Evolutionary conservation across 2,329 filamentous ascomycete genomes (phyloP).

Genomic region (Sclerotinia nivalis): DNA sequence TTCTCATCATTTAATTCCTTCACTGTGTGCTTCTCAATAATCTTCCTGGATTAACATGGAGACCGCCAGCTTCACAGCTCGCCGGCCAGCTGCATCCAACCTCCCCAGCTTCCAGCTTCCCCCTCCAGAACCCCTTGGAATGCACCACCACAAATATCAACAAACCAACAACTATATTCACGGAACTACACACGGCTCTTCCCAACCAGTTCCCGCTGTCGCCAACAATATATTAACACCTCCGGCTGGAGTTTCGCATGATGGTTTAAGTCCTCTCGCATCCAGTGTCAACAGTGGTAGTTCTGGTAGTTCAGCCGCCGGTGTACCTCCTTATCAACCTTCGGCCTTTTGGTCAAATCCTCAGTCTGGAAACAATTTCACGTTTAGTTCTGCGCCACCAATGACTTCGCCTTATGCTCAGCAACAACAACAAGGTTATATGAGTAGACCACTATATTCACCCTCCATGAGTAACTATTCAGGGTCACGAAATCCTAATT

Average conservation of each 20-base stretch:
- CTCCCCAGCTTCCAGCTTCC: constrained; percentile 70
- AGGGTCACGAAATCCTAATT: constrained; percentile 53
- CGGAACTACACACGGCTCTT: constrained; percentile 49
- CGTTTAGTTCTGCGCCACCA: constrained; percentile 53
- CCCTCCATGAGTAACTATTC: constrained; percentile 54
- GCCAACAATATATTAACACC: constrained; percentile 47
- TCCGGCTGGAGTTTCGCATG: constrained; percentile 52
- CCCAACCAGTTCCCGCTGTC: constrained; percentile 43
- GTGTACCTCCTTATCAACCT: constrained; percentile 57
- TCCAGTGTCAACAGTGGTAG: constrained; percentile 62
- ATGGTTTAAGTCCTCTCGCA: constrained; percentile 62
- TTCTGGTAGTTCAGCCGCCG: constrained; percentile 58
- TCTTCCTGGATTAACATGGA: constrained; percentile 48
- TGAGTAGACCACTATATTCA: constrained; percentile 56
- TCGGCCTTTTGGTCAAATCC: constrained; percentile 62
- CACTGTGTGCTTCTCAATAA: constrained; percentile 37
- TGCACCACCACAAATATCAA: constrained; percentile 46
- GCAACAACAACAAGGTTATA: constrained; percentile 43
- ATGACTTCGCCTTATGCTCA: constrained; percentile 38
- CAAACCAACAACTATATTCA: constrained; percentile 48
- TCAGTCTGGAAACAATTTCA: constrained; percentile 49
- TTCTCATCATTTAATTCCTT: constrained; percentile 15
- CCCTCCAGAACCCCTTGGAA: constrained; percentile 55
- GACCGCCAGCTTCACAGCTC: constrained; percentile 66
- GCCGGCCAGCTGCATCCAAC: constrained; percentile 67